phyloP scores from a whole-genome alignment of 192 early-diverging fungal species.

The Coemansia asiatica region DNA sequence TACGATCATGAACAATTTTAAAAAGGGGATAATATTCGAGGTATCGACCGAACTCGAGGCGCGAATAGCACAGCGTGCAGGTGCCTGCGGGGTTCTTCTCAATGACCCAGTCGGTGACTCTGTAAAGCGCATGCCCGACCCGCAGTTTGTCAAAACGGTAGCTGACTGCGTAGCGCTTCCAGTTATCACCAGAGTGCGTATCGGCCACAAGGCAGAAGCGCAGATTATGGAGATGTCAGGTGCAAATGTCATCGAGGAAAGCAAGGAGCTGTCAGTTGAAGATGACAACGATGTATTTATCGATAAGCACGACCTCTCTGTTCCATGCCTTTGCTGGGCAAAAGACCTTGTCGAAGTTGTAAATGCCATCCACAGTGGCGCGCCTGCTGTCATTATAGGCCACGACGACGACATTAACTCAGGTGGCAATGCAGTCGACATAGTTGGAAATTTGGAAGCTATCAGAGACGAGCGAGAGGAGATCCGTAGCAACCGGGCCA shows the following conservation, averaged over 20 bases:
- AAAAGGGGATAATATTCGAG: background rate
- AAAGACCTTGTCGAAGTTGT: background rate
- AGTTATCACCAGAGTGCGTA: constrained; percentile 1
- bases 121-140: background rate
- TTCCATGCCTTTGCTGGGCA: background rate
- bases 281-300: background rate
- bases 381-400: background rate
- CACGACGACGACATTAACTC: background rate
- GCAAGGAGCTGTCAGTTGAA: background rate
- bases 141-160: background rate
- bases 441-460: background rate
- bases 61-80: background rate
- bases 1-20: background rate
- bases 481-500: background rate
- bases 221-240: background rate
- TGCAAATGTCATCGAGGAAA: constrained; percentile 7
- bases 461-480: background rate
- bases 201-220: constrained; percentile 1
- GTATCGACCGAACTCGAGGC: background rate
- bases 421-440: background rate
- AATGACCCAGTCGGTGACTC: background rate
- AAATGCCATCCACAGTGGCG: background rate
- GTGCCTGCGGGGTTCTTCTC: background rate
- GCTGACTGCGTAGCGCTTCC: constrained; percentile 1
- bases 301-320: background rate